These are phyloP conservation scores for Panaeolus papilionaceus DNA, from an alignment of 768 basidiomycete species.

Conservation along the genomic window DNA sequence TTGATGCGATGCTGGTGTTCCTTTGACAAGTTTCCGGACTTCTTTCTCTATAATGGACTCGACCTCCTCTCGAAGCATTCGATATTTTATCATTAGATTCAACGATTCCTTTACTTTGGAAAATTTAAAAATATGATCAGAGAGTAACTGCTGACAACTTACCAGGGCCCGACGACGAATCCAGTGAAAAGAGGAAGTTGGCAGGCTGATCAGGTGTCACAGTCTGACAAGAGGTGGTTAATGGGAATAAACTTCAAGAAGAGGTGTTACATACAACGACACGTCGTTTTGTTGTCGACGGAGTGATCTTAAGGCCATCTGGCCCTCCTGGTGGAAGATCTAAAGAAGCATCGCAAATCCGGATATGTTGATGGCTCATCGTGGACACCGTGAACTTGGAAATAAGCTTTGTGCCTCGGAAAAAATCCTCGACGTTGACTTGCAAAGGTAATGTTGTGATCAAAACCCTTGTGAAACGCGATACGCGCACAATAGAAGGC, in stretches of 20 bases:
- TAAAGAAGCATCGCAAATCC: constrained; percentile 67
- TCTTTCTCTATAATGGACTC: constrained; percentile 62
- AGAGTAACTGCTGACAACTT: constrained; percentile 23
- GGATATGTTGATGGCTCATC: constrained; percentile 79
- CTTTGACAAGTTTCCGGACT: constrained; percentile 49
- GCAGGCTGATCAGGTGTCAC: constrained; percentile 78
- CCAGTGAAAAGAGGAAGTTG: constrained; percentile 83
- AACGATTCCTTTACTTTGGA: constrained; percentile 65
- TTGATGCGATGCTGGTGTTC: constrained; percentile 37
- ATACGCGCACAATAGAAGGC: constrained; percentile 55
- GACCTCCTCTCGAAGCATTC: constrained; percentile 84
- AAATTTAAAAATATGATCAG: not conserved
- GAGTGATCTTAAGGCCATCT: constrained; percentile 57
- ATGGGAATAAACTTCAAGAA: not conserved
- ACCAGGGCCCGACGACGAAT: constrained; percentile 70
- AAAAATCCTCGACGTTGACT: constrained; percentile 97
- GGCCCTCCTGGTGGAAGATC: constrained; percentile 48
- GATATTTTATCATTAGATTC: constrained; percentile 72
- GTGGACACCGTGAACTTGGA: constrained; percentile 92
- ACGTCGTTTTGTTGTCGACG: constrained; percentile 51
- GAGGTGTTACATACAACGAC: constrained; percentile 49
- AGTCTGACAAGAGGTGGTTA: constrained; percentile 51
- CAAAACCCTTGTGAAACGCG: constrained; percentile 61
- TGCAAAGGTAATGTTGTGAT: constrained; percentile 81
- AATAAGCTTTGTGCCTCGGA: constrained; percentile 83